Conservation (phyloP, 345 rosid genomes). For the Citrus unshiu region DNA sequence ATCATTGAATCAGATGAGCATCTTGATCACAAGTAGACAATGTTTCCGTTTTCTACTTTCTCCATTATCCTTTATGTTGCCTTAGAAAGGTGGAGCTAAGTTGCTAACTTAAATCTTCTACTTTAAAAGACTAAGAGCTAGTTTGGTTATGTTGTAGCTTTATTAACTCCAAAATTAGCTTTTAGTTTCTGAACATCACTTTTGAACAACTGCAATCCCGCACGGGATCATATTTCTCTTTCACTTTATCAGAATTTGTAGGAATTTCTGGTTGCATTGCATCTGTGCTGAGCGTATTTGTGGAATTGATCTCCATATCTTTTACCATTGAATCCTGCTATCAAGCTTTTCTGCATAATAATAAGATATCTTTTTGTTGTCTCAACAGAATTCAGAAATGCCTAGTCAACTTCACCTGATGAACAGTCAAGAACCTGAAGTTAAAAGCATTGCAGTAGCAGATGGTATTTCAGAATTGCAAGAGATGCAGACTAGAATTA, state of each 20-base stretch:
- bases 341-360: background rate
- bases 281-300: background rate
- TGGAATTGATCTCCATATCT: background rate
- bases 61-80: background rate
- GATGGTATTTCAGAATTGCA: slow-evolving; percentile 50
- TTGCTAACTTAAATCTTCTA: background rate
- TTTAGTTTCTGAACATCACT: too few species aligned
- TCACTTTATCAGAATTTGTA: background rate
- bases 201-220: too few species aligned
- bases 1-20: slow-evolving; percentile 1
- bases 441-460: slow-evolving; percentile 18
- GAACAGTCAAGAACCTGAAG: slow-evolving; percentile 25
- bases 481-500: slow-evolving; percentile 45
- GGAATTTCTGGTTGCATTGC: background rate
- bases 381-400: slow-evolving; percentile 20
- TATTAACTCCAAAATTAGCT: too few species aligned
- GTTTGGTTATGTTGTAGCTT: too few species aligned
- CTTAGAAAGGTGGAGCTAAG: background rate
- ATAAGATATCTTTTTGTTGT: background rate
- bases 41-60: background rate
- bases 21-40: background rate
- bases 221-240: too few species aligned
- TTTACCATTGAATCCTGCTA: background rate
- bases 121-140: too few species aligned
- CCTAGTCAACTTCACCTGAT: slow-evolving; percentile 27